Evolutionary conservation across 1,284 basidiomycete genomes (phyloP), one percentile per base, ranked within the genome.

Genomic region (Irpex rosettiformis): DNA sequence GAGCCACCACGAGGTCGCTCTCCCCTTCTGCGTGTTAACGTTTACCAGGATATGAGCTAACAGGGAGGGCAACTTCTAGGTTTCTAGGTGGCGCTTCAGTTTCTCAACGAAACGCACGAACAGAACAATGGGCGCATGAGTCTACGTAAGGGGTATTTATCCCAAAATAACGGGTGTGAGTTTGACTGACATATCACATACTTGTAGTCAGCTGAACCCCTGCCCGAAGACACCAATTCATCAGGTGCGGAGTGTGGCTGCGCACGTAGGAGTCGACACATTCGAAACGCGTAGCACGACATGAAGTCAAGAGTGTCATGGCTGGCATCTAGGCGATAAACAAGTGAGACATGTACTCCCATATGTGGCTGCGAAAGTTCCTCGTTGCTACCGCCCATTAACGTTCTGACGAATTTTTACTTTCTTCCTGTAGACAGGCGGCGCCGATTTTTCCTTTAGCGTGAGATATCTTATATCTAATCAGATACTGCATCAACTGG

Each of bases 391-490:
- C 48, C 48, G 27, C 24, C 16, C 27, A 28, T 13, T 51, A 10
- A 10, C 10, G 21, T 13, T 22, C n/a, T 45, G 18, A 24, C 40
- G 40, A 43, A n/a, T 40, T n/a, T 55, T 43, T 42, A 42, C 37
- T 40, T 27, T 54, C 22, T 24, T 21, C 25, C 45, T 8, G 54
- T 18, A 24, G 43, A 45, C 49, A 28, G 58, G 49, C 52, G 52
- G 16, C n/a, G 48, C 18, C 7, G 33, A 37, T 22, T 27, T 16
- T 45, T 45, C 33, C 10, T 37, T 37, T 37, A 16, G 43, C 43
- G 48, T 51, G 48, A 51, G 48, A 51, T 24, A 51, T 18, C 22
- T 47, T 18, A 18, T 21, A 47, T 51, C 48, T 51, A 51, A 51
- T 51, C 48, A 51, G 48, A 51, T 51, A 51, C 18, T 51, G 48